Conservation (phyloP, 768 basidiomycete genomes). For the Suillus subaureus region DNA sequence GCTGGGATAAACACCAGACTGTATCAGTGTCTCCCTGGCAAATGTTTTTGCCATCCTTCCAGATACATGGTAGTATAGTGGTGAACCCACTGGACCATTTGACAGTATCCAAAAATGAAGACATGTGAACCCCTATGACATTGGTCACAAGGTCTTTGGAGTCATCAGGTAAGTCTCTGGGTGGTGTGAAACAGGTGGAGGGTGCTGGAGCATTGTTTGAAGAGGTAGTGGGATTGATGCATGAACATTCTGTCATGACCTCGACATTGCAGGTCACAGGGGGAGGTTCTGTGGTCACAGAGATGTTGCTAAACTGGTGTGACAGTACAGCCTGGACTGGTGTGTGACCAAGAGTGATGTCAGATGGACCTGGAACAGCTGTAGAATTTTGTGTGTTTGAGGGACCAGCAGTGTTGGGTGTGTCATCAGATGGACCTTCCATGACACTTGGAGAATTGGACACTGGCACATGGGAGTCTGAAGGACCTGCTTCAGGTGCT, state of each 20-base stretch:
- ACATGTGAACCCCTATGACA: not conserved
- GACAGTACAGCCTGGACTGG: too few species aligned
- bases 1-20: too few species aligned
- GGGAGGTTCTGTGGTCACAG: not conserved
- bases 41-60: too few species aligned
- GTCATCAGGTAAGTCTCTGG: not conserved
- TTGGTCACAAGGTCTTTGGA: not conserved
- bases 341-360: too few species aligned
- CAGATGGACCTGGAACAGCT: too few species aligned
- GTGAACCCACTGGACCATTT: not conserved
- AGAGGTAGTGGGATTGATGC: not conserved
- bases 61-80: not conserved
- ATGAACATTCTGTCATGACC: not conserved
- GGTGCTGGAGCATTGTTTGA: not conserved
- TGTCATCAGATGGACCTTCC: too few species aligned
- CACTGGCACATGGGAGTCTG: not conserved
- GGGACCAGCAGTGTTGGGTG: too few species aligned
- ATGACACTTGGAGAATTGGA: too few species aligned
- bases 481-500: not conserved
- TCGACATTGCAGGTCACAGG: not conserved
- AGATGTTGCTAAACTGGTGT: not conserved
- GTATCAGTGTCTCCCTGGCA: too few species aligned
- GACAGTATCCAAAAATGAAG: not conserved
- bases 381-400: too few species aligned
- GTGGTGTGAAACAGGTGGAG: not conserved